Conservation (phyloP, 202 grass and related monocot species). For the Hordeum pubiflorum region DNA sequence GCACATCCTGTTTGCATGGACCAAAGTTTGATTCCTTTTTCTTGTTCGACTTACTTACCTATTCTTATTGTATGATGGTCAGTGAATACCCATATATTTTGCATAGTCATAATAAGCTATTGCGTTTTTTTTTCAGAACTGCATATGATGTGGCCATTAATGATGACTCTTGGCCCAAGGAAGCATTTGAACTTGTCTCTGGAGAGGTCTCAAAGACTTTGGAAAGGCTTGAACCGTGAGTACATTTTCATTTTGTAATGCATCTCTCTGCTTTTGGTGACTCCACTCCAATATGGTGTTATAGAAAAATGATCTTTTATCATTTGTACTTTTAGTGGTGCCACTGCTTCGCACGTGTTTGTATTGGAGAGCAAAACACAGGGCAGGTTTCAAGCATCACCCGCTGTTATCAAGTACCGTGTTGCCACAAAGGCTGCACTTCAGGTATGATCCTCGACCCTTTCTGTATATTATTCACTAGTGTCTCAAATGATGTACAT, state of each 20-base stretch:
- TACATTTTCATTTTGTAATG: constrained; percentile 16
- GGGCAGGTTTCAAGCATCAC: constrained; percentile 69
- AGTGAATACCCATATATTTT: neutral
- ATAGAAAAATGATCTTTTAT: constrained; percentile 21
- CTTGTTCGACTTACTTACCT: neutral
- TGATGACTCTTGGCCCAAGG: constrained; percentile 79
- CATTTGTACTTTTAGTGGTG: constrained; percentile 43
- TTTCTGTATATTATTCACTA: neutral
- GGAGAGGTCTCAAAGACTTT: constrained; percentile 70
- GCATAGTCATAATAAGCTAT: neutral
- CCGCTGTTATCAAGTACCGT: constrained; percentile 76
- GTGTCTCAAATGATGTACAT: neutral
- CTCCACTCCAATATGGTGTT: neutral
- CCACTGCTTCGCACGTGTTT: constrained; percentile 68
- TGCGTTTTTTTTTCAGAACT: constrained; percentile 37
- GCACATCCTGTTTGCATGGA: neutral
- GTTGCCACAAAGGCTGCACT: constrained; percentile 83
- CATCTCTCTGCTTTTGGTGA: neutral
- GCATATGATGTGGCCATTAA: constrained; percentile 89
- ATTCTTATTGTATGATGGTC: neutral
- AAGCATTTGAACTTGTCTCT: constrained; percentile 70
- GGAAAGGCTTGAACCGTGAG: constrained; percentile 93
- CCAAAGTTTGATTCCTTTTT: neutral
- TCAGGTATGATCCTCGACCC: constrained; percentile 44
- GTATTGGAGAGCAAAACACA: constrained; percentile 76